Conservation (phyloP, 495 filamentous ascomycete genomes). For the Baudoinia panamericana region DNA sequence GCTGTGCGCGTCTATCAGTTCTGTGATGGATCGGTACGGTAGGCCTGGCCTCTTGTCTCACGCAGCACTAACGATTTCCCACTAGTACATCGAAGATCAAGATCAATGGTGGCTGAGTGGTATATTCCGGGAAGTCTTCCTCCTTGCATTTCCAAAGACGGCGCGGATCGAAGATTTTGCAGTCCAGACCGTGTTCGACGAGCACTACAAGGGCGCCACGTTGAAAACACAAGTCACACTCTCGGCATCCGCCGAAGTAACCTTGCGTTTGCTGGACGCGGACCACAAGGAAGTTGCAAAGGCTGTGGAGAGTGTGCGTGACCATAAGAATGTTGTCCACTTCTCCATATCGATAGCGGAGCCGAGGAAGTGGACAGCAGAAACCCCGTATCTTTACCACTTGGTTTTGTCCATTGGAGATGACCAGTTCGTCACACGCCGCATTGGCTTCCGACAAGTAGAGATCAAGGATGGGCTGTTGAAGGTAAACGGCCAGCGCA, state of each 20-base stretch:
- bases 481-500: constrained; percentile 20
- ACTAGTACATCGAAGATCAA: constrained; percentile 45
- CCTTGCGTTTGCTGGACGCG: constrained; percentile 7
- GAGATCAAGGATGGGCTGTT: constrained; percentile 22
- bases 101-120: constrained; percentile 46
- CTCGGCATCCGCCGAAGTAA: constrained; percentile 2
- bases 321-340: background rate
- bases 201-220: constrained; percentile 39
- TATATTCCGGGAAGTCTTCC: constrained; percentile 55
- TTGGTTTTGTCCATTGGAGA: constrained; percentile 24
- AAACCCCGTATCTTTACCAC: constrained; percentile 46
- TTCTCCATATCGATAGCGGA: constrained; percentile 25
- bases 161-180: constrained; percentile 47
- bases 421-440: constrained; percentile 11
- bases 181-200: constrained; percentile 42
- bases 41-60: too few relatives aligned
- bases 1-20: constrained; percentile 15
- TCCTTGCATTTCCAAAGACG: constrained; percentile 40
- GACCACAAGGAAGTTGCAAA: background rate
- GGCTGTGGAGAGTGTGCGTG: background rate
- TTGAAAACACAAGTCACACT: constrained; percentile 35
- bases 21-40: too few relatives aligned
- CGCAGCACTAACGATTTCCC: too few relatives aligned
- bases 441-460: constrained; percentile 21
- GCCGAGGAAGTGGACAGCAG: constrained; percentile 53